These are phyloP conservation scores for Pisolithus tinctorius DNA, from an alignment of 768 basidiomycete species.

Conservation along the genomic window DNA sequence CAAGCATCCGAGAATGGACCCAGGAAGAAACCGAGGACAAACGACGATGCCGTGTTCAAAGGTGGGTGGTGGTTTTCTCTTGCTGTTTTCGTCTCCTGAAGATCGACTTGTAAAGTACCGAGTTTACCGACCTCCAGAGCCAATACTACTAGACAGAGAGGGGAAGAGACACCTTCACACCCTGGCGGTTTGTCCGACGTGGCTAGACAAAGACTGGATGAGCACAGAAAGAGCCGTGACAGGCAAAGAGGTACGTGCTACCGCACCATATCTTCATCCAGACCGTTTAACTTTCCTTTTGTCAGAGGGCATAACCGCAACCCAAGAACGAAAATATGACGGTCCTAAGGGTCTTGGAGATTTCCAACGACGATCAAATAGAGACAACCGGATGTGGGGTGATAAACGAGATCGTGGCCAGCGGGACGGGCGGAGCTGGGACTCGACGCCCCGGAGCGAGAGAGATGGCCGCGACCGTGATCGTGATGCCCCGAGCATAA, in stretches of 20 bases:
- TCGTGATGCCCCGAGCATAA: constrained; percentile 72
- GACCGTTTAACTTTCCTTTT: not conserved
- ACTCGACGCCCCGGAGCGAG: constrained; percentile 57
- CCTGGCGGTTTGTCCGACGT: constrained; percentile 81
- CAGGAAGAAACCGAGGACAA: constrained; percentile 60
- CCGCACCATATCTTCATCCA: not conserved
- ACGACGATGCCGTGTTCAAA: constrained; percentile 77
- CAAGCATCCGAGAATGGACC: constrained; percentile 37
- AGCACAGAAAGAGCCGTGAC: constrained; percentile 64
- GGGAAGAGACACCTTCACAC: constrained; percentile 90
- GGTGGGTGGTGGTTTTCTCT: constrained; percentile 37
- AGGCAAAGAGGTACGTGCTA: constrained; percentile 52
- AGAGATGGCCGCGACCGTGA: constrained; percentile 32
- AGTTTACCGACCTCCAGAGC: constrained; percentile 53
- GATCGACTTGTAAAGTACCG: constrained; percentile 51
- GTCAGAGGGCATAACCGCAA: constrained; percentile 66
- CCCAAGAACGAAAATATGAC: constrained; percentile 47
- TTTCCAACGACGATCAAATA: constrained; percentile 88
- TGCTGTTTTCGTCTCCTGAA: not conserved
- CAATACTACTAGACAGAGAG: constrained; percentile 62
- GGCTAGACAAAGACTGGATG: constrained; percentile 68
- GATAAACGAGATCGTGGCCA: constrained; percentile 34
- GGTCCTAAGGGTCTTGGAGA: constrained; percentile 81
- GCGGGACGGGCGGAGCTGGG: constrained; percentile 38
- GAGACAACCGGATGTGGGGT: constrained; percentile 51